Evolutionary conservation across 257 asterid species (phyloP).

Genomic region (Plantago elongata): DNA sequence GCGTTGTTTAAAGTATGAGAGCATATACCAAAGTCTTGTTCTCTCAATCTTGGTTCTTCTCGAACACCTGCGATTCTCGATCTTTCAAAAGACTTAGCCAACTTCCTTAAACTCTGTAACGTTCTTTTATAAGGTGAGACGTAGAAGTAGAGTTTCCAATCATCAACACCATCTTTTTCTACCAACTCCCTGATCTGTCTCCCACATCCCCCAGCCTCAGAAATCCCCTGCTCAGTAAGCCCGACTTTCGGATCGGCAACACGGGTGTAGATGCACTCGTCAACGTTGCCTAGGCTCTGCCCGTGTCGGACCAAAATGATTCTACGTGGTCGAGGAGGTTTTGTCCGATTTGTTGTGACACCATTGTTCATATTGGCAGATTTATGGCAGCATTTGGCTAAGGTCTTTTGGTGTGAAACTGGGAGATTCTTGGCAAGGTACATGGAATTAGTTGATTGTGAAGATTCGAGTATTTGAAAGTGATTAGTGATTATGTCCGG

Average conservation of each 20-base stretch:
- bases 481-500: neutral
- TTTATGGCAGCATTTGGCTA: conserved; percentile 30
- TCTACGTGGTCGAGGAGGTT: conserved; percentile 65
- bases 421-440: neutral
- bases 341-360: neutral
- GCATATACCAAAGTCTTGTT: conserved; percentile 64
- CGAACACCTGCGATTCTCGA: conserved; percentile 72
- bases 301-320: conserved; percentile 74
- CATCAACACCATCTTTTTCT: conserved; percentile 45
- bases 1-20: neutral
- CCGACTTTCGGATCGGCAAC: conserved; percentile 69
- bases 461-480: conserved; percentile 23
- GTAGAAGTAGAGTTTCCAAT: conserved; percentile 71
- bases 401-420: neutral
- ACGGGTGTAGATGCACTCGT: conserved; percentile 58
- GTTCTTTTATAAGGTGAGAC: conserved; percentile 63
- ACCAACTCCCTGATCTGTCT: conserved; percentile 37
- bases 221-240: conserved; percentile 42
- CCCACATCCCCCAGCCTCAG: conserved; percentile 56
- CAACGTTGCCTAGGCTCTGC: conserved; percentile 71
- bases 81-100: conserved; percentile 60
- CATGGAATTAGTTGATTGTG: conserved; percentile 3
- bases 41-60: conserved; percentile 74
- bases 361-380: conserved; percentile 1
- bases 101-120: conserved; percentile 50